Evolutionary conservation across 2,329 filamentous ascomycete species (phyloP).

Genomic region (Boeremia lycopersici): DNA sequence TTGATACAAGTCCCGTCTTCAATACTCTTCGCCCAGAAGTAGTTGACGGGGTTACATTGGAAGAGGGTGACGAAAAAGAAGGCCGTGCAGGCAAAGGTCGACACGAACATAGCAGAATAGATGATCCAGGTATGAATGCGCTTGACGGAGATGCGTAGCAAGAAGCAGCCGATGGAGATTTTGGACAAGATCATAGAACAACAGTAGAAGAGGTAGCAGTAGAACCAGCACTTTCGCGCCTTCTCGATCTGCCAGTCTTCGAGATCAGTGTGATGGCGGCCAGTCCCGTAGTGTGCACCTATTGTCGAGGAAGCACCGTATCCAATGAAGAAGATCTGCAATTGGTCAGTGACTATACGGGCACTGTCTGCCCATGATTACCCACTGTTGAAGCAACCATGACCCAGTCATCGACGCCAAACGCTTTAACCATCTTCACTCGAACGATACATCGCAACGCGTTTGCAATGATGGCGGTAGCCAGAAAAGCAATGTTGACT

Average conservation of each 20-base stretch:
- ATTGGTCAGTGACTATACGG: constrained; percentile 1
- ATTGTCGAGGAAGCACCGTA: constrained; percentile 35
- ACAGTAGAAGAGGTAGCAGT: constrained; percentile 43
- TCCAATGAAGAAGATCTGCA: constrained; percentile 30
- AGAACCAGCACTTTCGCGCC: constrained; percentile 41
- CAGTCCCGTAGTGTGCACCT: constrained; percentile 40
- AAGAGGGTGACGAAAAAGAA: constrained; percentile 57
- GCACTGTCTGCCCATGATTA: neutral
- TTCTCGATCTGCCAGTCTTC: constrained; percentile 24
- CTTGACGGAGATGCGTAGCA: constrained; percentile 39
- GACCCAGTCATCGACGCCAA: constrained; percentile 44
- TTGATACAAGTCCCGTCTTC: constrained; percentile 51
- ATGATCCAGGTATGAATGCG: constrained; percentile 46
- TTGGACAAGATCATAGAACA: constrained; percentile 42
- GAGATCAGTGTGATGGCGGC: constrained; percentile 36
- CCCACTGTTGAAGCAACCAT: constrained; percentile 43
- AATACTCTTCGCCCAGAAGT: constrained; percentile 54
- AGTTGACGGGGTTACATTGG: constrained; percentile 57
- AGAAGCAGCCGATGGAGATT: constrained; percentile 41
- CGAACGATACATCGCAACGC: constrained; percentile 39
- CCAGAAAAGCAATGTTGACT: constrained; percentile 38
- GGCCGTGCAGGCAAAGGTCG: constrained; percentile 43
- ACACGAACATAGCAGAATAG: constrained; percentile 45
- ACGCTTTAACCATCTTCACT: constrained; percentile 42
- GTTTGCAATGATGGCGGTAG: constrained; percentile 33